phyloP scores from a whole-genome alignment of 2,329 filamentous ascomycete genomes.

The Alternaria atra region DNA sequence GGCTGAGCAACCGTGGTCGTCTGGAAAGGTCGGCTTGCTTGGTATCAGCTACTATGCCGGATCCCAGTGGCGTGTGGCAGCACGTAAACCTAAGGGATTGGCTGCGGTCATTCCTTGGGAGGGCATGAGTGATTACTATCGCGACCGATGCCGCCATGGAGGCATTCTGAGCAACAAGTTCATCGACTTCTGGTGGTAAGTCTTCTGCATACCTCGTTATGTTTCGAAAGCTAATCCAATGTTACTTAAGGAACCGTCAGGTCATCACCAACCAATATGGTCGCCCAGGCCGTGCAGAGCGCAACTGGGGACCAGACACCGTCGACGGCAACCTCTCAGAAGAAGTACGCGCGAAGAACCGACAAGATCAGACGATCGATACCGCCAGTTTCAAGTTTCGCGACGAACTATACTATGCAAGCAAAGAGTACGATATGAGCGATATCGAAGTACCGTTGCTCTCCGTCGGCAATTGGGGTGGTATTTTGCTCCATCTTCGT shows the following conservation, averaged over 20 bases:
- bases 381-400: slow-evolving; percentile 62
- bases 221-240: neutral
- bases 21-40: slow-evolving; percentile 61
- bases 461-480: slow-evolving; percentile 75
- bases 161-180: slow-evolving; percentile 51
- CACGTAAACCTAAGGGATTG: slow-evolving; percentile 61
- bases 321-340: slow-evolving; percentile 67
- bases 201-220: neutral
- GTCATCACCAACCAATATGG: slow-evolving; percentile 76
- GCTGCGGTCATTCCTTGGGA: slow-evolving; percentile 65
- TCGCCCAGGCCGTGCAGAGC: slow-evolving; percentile 57
- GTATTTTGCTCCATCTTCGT: slow-evolving; percentile 72
- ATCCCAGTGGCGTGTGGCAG: slow-evolving; percentile 65
- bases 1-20: slow-evolving; percentile 60
- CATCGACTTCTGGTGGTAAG: slow-evolving; percentile 65
- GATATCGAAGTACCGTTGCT: slow-evolving; percentile 74
- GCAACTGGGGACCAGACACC: slow-evolving; percentile 65
- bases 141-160: slow-evolving; percentile 55
- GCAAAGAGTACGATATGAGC: slow-evolving; percentile 69
- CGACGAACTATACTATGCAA: slow-evolving; percentile 71
- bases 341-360: slow-evolving; percentile 61
- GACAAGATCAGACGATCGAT: slow-evolving; percentile 51
- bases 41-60: slow-evolving; percentile 64
- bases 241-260: slow-evolving; percentile 65
- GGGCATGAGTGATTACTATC: slow-evolving; percentile 65